A percentile compares a stretch with the other conserved stretches of the same genome.
These are phyloP conservation scores for Aureobasidium lini DNA, from an alignment of 2,329 filamentous ascomycete species.

Conservation along the genomic window DNA sequence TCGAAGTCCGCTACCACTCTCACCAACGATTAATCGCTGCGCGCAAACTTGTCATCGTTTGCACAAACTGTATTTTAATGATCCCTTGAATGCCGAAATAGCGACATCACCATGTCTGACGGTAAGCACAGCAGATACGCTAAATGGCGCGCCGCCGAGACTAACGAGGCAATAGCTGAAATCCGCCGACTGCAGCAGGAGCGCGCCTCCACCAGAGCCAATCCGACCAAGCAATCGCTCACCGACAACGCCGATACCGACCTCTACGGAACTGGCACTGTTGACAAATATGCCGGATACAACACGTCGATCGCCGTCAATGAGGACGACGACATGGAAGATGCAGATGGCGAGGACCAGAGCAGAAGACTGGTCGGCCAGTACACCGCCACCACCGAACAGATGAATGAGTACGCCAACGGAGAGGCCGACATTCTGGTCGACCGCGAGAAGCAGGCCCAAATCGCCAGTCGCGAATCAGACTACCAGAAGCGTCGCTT, in stretches of 20 bases:
- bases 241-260: conserved; percentile 82
- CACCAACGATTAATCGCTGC: neutral
- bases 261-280: conserved; percentile 68
- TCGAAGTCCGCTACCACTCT: neutral
- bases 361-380: conserved; percentile 80
- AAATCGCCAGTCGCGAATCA: conserved; percentile 87
- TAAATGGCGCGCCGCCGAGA: conserved; percentile 1
- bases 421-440: conserved; percentile 86
- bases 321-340: conserved; percentile 73
- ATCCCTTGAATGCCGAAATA: neutral
- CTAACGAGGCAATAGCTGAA: conserved; percentile 10
- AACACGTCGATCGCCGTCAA: conserved; percentile 78
- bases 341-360: conserved; percentile 57
- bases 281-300: conserved; percentile 82
- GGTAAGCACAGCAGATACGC: neutral
- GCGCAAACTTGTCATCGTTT: neutral
- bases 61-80: conserved; percentile 5
- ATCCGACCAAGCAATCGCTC: conserved; percentile 82
- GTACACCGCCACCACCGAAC: conserved; percentile 85
- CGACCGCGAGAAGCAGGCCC: conserved; percentile 78
- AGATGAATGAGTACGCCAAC: conserved; percentile 89
- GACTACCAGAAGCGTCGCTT: conserved; percentile 97
- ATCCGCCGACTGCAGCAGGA: conserved; percentile 69
- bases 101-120: conserved; percentile 13
- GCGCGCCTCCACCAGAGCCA: conserved; percentile 78